Evolutionary conservation across 495 filamentous ascomycete genomes (phyloP).

Genomic region (Haplographium delicatum): DNA sequence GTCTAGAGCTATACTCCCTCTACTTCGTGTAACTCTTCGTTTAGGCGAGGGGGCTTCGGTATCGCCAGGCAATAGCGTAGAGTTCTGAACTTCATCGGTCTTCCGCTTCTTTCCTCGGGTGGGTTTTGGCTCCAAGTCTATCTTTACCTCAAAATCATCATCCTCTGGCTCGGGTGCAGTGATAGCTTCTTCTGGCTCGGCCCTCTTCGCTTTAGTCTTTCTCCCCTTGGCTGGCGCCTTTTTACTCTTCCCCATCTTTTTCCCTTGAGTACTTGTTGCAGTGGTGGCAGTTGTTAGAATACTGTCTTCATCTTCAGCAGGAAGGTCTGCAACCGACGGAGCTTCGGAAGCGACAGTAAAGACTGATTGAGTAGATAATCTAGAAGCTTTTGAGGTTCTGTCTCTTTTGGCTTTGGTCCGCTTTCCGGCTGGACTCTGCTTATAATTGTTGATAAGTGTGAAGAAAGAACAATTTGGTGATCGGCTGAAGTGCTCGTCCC

Average conservation of each 20-base stretch:
- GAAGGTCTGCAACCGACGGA: slow-evolving; percentile 45
- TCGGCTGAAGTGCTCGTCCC: slow-evolving; percentile 80
- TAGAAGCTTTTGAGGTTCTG: slow-evolving; percentile 62
- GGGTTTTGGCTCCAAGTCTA: slow-evolving; percentile 36
- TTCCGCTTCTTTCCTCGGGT: slow-evolving; percentile 58
- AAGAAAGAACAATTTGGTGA: slow-evolving; percentile 83
- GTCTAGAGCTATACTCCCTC: slow-evolving; percentile 23
- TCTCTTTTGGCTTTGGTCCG: slow-evolving; percentile 44
- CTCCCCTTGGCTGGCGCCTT: slow-evolving; percentile 42
- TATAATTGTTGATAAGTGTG: slow-evolving; percentile 38
- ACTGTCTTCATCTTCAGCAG: slow-evolving; percentile 61
- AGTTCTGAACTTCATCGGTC: slow-evolving; percentile 47
- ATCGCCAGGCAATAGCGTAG: not conserved
- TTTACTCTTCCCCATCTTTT: slow-evolving; percentile 45
- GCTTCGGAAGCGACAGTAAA: slow-evolving; percentile 41
- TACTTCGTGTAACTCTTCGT: slow-evolving; percentile 56
- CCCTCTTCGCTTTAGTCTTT: slow-evolving; percentile 55
- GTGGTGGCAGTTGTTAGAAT: slow-evolving; percentile 53
- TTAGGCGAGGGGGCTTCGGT: slow-evolving; percentile 57
- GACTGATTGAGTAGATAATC: slow-evolving; percentile 50
- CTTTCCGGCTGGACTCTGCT: slow-evolving; percentile 41
- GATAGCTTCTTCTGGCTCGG: slow-evolving; percentile 47
- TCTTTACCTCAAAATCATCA: slow-evolving; percentile 36
- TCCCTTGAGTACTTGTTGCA: slow-evolving; percentile 50
- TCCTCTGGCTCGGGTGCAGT: slow-evolving; percentile 30